A percentile compares a stretch with the other conserved stretches of the same genome.
Evolutionary conservation across 139 green algal genomes (phyloP).

Genomic region (Chlamydomonas sp.): DNA sequence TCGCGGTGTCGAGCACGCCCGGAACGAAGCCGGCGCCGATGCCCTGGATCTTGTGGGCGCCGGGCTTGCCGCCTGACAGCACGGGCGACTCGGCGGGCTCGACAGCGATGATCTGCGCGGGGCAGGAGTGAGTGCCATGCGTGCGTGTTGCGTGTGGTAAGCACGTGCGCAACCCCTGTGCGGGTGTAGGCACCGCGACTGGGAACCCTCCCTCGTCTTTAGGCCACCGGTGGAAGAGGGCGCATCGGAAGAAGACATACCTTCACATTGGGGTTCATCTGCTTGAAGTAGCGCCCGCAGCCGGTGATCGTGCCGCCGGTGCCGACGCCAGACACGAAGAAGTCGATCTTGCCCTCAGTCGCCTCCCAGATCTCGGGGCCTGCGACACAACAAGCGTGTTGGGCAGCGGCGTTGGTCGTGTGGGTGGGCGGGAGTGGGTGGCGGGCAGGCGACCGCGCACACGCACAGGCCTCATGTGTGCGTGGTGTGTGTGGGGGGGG

Average conservation of each 20-base stretch:
- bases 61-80: conserved; percentile 83
- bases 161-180: neutral
- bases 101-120: conserved; percentile 80
- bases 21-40: conserved; percentile 90
- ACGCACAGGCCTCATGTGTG: too few relatives aligned
- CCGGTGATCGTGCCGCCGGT: conserved; percentile 97
- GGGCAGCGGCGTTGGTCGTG: too few relatives aligned
- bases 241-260: conserved; percentile 21
- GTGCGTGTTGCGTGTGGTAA: too few relatives aligned
- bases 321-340: conserved; percentile 66
- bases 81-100: conserved; percentile 90
- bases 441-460: too few relatives aligned
- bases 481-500: too few relatives aligned
- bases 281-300: conserved; percentile 82
- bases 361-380: conserved; percentile 86
- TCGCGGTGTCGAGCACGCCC: conserved; percentile 76
- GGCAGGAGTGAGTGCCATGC: too few relatives aligned
- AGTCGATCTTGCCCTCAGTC: conserved; percentile 69
- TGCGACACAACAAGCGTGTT: too few relatives aligned
- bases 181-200: neutral
- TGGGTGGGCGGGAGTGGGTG: too few relatives aligned
- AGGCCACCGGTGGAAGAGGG: too few relatives aligned
- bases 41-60: conserved; percentile 96
- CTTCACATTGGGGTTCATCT: conserved; percentile 77
- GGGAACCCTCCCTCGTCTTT: neutral